Conservation (phyloP, 441 rosid species). For the Corymbia calophylla region DNA sequence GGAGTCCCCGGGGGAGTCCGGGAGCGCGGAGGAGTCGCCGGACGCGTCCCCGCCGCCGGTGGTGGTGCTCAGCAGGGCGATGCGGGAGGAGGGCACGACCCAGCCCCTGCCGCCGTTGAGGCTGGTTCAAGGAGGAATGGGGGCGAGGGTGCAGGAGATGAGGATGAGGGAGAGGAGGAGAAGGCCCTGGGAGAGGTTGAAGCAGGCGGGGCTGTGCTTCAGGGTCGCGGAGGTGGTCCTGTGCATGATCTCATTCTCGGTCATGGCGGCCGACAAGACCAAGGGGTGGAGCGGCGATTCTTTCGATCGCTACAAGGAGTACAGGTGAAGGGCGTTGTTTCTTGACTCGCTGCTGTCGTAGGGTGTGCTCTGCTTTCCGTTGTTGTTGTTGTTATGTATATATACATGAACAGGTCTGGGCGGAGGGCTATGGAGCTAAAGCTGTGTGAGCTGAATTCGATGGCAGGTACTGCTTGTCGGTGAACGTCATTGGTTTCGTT, state of each 20-base stretch:
- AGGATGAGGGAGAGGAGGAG: slow-evolving; percentile 16
- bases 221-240: slow-evolving; percentile 55
- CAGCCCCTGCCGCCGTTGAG: not conserved
- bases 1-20: not conserved
- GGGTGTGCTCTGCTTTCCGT: not conserved
- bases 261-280: slow-evolving; percentile 95
- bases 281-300: slow-evolving; percentile 99
- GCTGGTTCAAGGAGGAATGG: not conserved
- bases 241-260: slow-evolving; percentile 88
- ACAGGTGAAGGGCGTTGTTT: slow-evolving; percentile 42
- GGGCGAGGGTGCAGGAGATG: slow-evolving; percentile 17
- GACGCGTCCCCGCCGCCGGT: not conserved
- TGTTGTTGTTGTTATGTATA: not conserved
- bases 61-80: slow-evolving; percentile 24
- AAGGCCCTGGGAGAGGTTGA: slow-evolving; percentile 21
- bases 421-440: not conserved
- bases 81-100: slow-evolving; percentile 27
- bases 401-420: not conserved
- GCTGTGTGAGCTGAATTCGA: not conserved
- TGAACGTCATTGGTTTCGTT: slow-evolving; percentile 71
- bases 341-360: not conserved
- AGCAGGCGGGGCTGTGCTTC: slow-evolving; percentile 43
- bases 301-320: slow-evolving; percentile 85
- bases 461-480: slow-evolving; percentile 78
- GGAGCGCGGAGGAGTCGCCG: not conserved